phyloP scores from a whole-genome alignment of 1,139 yeast species.

The Pneumocystis canis region DNA sequence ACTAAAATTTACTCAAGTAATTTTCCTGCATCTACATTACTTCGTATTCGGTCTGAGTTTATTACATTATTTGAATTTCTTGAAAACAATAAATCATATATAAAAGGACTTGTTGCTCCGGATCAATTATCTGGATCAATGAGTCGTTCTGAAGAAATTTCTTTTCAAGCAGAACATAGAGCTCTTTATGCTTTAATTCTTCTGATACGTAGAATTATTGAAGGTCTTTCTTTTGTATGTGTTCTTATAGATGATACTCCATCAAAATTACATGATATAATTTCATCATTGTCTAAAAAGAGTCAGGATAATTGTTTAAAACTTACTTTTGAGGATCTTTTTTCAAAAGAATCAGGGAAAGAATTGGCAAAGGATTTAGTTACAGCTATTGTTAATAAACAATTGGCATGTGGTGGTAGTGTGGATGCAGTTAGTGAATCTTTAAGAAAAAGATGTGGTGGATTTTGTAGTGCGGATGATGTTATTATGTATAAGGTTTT shows the following conservation, averaged over 20 bases:
- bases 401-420: slow-evolving; percentile 81
- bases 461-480: slow-evolving; percentile 88
- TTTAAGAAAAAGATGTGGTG: slow-evolving; percentile 83
- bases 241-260: slow-evolving; percentile 60
- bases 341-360: slow-evolving; percentile 50
- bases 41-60: slow-evolving; percentile 7
- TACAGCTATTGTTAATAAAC: slow-evolving; percentile 76
- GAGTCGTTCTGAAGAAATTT: slow-evolving; percentile 37
- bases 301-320: slow-evolving; percentile 54
- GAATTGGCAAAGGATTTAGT: slow-evolving; percentile 71
- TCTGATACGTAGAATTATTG: slow-evolving; percentile 65
- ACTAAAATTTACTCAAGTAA: background rate
- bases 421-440: slow-evolving; percentile 81
- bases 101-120: slow-evolving; percentile 30
- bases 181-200: slow-evolving; percentile 69
- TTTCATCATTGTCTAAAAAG: slow-evolving; percentile 51
- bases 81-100: slow-evolving; percentile 27
- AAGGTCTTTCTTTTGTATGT: slow-evolving; percentile 75
- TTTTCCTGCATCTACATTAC: slow-evolving; percentile 4
- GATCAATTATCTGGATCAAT: slow-evolving; percentile 17
- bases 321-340: slow-evolving; percentile 58
- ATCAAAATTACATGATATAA: slow-evolving; percentile 38
- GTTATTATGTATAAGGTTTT: slow-evolving; percentile 61
- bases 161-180: slow-evolving; percentile 81
- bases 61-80: slow-evolving; percentile 24